These are phyloP conservation scores for Spizellomyces sp. DNA, from an alignment of 192 early-diverging fungal species.

Conservation along the genomic window DNA sequence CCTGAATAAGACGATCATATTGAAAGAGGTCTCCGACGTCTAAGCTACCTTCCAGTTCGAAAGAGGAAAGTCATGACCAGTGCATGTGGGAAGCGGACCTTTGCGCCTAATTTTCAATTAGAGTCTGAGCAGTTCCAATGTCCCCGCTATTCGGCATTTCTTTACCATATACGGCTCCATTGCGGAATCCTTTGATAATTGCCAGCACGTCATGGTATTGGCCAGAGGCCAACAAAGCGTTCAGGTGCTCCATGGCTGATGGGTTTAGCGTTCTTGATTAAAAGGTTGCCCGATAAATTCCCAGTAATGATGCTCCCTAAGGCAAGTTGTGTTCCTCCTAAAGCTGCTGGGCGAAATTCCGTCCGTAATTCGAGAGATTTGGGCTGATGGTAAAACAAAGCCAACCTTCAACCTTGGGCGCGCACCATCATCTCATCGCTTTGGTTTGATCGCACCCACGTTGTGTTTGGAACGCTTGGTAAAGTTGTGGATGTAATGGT, in stretches of 20 bases:
- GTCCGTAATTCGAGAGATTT: too few relatives aligned
- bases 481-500: too few relatives aligned
- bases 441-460: too few relatives aligned
- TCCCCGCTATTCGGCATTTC: neutral
- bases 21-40: neutral
- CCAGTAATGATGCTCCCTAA: too few relatives aligned
- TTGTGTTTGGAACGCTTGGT: too few relatives aligned
- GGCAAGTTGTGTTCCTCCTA: too few relatives aligned
- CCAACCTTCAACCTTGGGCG: too few relatives aligned
- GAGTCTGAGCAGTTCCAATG: neutral
- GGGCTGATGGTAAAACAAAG: too few relatives aligned
- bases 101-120: constrained; percentile 55
- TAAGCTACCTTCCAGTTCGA: constrained; percentile 73
- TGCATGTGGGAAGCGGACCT: constrained; percentile 96
- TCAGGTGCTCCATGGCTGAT: constrained; percentile 8
- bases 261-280: too few relatives aligned
- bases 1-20: neutral
- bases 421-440: too few relatives aligned
- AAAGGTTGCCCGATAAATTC: too few relatives aligned
- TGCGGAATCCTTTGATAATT: constrained; percentile 89
- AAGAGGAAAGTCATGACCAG: constrained; percentile 96
- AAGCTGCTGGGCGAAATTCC: too few relatives aligned
- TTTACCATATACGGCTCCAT: constrained; percentile 91
- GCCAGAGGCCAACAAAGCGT: constrained; percentile 31
- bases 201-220: constrained; percentile 76